phyloP scores from a whole-genome alignment of 345 rosid species.

The Carallia brachiata region DNA sequence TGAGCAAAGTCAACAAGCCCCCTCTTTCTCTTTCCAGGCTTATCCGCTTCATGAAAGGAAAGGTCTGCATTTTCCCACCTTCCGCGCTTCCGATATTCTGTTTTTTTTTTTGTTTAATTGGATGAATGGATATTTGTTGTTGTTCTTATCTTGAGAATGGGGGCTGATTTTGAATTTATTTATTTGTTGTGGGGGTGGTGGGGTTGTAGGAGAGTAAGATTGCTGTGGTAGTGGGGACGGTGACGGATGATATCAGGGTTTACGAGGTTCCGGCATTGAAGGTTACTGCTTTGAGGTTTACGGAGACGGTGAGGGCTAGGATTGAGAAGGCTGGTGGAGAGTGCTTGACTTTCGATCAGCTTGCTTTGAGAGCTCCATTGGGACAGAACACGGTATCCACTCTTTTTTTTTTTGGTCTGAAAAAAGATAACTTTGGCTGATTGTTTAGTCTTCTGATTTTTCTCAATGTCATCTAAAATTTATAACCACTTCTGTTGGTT shows the following conservation, averaged over 20 bases:
- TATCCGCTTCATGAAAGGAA: slow-evolving; percentile 54
- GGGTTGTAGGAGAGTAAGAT: slow-evolving; percentile 55
- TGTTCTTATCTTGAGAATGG: not conserved
- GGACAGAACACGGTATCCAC: slow-evolving; percentile 69
- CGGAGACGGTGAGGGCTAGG: slow-evolving; percentile 87
- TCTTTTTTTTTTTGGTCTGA: not conserved
- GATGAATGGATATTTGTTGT: not conserved
- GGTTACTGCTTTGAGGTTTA: slow-evolving; percentile 79
- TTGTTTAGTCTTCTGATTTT: too few relatives aligned
- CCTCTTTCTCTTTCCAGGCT: slow-evolving; percentile 88
- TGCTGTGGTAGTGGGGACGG: slow-evolving; percentile 76
- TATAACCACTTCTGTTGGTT: too few relatives aligned
- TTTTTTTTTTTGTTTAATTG: slow-evolving; percentile 36
- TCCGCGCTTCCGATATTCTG: not conserved
- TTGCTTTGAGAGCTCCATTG: slow-evolving; percentile 77
- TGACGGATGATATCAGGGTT: slow-evolving; percentile 79
- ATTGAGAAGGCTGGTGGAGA: slow-evolving; percentile 97
- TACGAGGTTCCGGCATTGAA: slow-evolving; percentile 79
- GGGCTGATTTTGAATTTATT: not conserved
- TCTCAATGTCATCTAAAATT: too few relatives aligned
- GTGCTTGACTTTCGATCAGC: slow-evolving; percentile 87
- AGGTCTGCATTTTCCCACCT: slow-evolving; percentile 41
- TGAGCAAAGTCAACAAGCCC: slow-evolving; percentile 92
- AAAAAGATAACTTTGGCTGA: too few relatives aligned
- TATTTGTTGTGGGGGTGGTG: not conserved